Conservation (phyloP, 208 protist genomes). For the Acanthamoeba lenticulata region DNA sequence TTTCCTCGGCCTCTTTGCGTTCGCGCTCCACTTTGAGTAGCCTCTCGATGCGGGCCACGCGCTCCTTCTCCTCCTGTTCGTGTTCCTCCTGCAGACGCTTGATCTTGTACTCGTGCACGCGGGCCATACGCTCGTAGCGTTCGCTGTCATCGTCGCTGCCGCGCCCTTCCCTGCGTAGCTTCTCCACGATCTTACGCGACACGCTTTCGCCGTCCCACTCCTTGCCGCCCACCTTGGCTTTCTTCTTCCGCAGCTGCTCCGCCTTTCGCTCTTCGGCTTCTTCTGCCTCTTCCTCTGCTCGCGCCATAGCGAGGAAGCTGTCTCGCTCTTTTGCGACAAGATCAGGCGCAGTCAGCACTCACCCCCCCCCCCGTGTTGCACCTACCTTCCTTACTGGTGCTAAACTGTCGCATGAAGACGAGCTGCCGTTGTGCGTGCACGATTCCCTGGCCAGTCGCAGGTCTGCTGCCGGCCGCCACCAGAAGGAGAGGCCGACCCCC, state of each 20-base stretch:
- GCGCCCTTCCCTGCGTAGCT: constrained; percentile 13
- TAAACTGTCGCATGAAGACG: too few relatives aligned
- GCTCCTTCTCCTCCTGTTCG: neutral
- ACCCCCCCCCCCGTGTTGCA: neutral
- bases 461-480: too few relatives aligned
- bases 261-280: neutral
- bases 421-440: too few relatives aligned
- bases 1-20: neutral
- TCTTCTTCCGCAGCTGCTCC: neutral
- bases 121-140: constrained; percentile 21
- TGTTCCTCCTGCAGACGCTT: neutral
- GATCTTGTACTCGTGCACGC: constrained; percentile 2
- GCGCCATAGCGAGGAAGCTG: neutral
- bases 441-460: too few relatives aligned
- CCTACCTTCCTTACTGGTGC: too few relatives aligned
- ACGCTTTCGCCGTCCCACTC: neutral
- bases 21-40: neutral
- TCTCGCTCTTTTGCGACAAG: neutral
- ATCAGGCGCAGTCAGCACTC: neutral
- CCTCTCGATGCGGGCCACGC: neutral
- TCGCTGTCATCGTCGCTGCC: neutral
- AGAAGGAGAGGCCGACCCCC: too few relatives aligned
- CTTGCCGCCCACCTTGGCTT: neutral
- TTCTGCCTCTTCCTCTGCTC: neutral
- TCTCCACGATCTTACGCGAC: constrained; percentile 39